phyloP scores from a whole-genome alignment of 495 filamentous ascomycete species.

The Talaromyces proteolyticus region DNA sequence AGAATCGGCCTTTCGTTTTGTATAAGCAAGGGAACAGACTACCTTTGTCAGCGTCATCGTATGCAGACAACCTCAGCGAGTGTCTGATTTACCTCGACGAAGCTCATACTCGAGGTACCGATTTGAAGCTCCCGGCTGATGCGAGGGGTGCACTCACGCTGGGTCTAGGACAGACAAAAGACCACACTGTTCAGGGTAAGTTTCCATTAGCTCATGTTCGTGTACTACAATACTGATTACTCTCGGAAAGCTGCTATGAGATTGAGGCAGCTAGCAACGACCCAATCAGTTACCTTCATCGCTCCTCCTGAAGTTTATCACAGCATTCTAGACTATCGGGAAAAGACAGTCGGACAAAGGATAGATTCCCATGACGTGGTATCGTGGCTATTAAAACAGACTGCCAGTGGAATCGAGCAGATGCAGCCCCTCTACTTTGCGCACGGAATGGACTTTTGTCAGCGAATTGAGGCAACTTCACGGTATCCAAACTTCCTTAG shows the following conservation, averaged over 20 bases:
- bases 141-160: slow-evolving; percentile 66
- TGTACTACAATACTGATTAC: neutral
- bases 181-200: slow-evolving; percentile 66
- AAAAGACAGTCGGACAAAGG: neutral
- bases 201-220: slow-evolving; percentile 11
- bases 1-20: slow-evolving; percentile 37
- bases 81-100: slow-evolving; percentile 73
- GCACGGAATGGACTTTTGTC: slow-evolving; percentile 53
- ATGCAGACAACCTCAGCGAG: slow-evolving; percentile 44
- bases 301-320: slow-evolving; percentile 45
- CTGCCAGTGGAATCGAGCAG: slow-evolving; percentile 48
- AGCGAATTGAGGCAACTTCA: slow-evolving; percentile 16
- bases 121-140: slow-evolving; percentile 55
- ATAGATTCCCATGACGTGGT: slow-evolving; percentile 47
- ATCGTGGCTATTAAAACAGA: slow-evolving; percentile 55
- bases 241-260: slow-evolving; percentile 58
- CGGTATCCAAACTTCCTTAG: slow-evolving; percentile 22
- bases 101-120: slow-evolving; percentile 68
- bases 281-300: slow-evolving; percentile 51
- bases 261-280: slow-evolving; percentile 51
- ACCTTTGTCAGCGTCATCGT: slow-evolving; percentile 52
- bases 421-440: slow-evolving; percentile 48
- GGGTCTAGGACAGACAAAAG: slow-evolving; percentile 58
- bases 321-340: slow-evolving; percentile 27
- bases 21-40: slow-evolving; percentile 37